phyloP scores from a whole-genome alignment of 2,329 filamentous ascomycete species.

The Reticulascus tulasneorum region DNA sequence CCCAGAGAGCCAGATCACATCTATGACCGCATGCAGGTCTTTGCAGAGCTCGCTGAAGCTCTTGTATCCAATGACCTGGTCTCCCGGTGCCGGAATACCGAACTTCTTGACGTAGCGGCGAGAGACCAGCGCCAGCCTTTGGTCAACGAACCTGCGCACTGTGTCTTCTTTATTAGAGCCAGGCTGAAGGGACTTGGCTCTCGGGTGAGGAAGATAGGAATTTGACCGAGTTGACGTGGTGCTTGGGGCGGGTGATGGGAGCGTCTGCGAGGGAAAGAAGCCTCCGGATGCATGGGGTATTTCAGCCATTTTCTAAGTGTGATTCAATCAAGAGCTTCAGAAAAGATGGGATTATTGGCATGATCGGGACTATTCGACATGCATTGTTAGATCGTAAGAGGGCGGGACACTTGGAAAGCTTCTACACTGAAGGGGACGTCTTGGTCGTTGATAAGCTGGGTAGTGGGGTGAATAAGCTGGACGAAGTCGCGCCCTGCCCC shows the following conservation, averaged over 20 bases:
- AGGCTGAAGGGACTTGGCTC: slow-evolving; percentile 46
- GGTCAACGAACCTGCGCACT: slow-evolving; percentile 54
- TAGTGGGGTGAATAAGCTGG: no score
- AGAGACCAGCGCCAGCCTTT: slow-evolving; percentile 47
- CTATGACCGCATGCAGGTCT: slow-evolving; percentile 71
- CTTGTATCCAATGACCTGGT: slow-evolving; percentile 49
- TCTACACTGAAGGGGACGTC: no score
- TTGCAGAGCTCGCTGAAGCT: slow-evolving; percentile 66
- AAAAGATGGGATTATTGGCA: slow-evolving; percentile 8
- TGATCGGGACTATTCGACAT: slow-evolving; percentile 2
- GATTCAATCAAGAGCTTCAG: background rate
- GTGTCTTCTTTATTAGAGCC: slow-evolving; percentile 59
- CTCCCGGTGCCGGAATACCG: slow-evolving; percentile 37
- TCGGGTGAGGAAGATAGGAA: slow-evolving; percentile 49
- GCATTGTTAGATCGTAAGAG: no score
- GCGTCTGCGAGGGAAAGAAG: slow-evolving; percentile 42
- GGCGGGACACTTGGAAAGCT: no score
- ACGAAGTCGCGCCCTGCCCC: no score
- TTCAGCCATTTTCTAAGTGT: slow-evolving; percentile 21
- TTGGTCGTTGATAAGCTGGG: no score
- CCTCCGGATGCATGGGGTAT: slow-evolving; percentile 26
- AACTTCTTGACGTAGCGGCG: slow-evolving; percentile 60
- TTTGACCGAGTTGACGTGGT: slow-evolving; percentile 35
- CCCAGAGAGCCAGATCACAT: slow-evolving; percentile 81
- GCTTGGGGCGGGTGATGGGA: slow-evolving; percentile 54